Evolutionary conservation across 306 rosid genomes (phyloP), one percentile per base, ranked within the genome.

Genomic region (Canavalia gladiata): DNA sequence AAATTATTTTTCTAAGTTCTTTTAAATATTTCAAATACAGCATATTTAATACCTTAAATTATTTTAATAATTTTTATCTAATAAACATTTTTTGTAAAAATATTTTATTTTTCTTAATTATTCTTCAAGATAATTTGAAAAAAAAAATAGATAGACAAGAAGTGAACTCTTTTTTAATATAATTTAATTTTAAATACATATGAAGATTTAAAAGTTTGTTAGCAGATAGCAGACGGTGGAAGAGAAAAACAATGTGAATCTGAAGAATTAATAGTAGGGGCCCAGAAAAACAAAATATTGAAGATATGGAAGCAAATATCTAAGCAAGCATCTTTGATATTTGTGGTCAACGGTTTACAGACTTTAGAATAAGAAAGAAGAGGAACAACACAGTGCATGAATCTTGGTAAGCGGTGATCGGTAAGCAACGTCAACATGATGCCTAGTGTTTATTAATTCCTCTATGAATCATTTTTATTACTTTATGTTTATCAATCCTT

Each of bases 311-410:
- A 69, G 2, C 5, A 70, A 80, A 80, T 80, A 59, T 80, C 72
- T 18, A 58, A 58, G 51, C 39, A 51, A 51, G 75, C 35, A 65
- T 74, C 42, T 34, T 65, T 66, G 43, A 55, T 55, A 74, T 56
- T 67, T 58, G 13, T 45, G 80, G 80, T 87, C 87, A 83, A 88
- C 86, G 79, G 73, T 30, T 13, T 78, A 55, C 75, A 82, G 41
- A 56, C 8, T 35, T 56, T 50, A 73, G 8, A 18, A 33, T 47
- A 42, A 65, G 8, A 34, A 39, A 1, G 6, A 29, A 55, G 55
- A 18, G 78, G 75, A 43, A 80, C 7, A 71, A 66, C 47, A 67
- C 54, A 25, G 66, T 30, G 13, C 9, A 76, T 58, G 81, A 76
- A 76, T 74, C 84, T 67, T 69, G 64, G 79, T 28, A 83, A 68